Conservation (phyloP, 352 stramenopile species). For the Pythium rishiriense region DNA sequence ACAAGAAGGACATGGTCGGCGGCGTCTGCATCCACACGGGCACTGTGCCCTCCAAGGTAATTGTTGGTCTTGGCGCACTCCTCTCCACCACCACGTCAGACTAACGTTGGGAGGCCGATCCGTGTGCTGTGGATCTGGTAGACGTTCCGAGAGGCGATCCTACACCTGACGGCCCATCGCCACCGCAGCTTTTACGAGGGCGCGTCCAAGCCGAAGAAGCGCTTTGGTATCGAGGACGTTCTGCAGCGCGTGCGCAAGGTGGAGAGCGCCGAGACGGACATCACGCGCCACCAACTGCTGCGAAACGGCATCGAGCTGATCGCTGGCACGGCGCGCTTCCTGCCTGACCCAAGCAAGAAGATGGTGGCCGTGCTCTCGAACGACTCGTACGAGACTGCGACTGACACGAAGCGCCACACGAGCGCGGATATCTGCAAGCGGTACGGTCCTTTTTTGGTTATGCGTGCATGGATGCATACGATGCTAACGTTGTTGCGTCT, state of each 20-base stretch:
- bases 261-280: slow-evolving; percentile 80
- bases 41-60: slow-evolving; percentile 84
- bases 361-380: slow-evolving; percentile 87
- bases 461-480: too few species aligned
- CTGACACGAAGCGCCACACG: slow-evolving; percentile 69
- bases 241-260: slow-evolving; percentile 84
- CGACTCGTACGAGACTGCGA: slow-evolving; percentile 76
- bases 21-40: slow-evolving; percentile 90
- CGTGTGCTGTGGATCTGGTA: slow-evolving; percentile 21
- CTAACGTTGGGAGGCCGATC: background rate
- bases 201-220: slow-evolving; percentile 60
- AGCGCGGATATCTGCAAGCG: slow-evolving; percentile 85
- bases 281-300: slow-evolving; percentile 81
- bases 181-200: slow-evolving; percentile 90
- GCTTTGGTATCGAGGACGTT: slow-evolving; percentile 81
- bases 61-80: background rate
- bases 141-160: slow-evolving; percentile 89
- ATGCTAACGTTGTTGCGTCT: background rate
- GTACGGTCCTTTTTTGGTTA: slow-evolving; percentile 26
- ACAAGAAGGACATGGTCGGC: slow-evolving; percentile 89
- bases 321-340: slow-evolving; percentile 76
- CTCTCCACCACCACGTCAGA: background rate
- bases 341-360: slow-evolving; percentile 61
- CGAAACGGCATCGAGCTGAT: slow-evolving; percentile 83
- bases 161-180: slow-evolving; percentile 88